These are phyloP conservation scores for Acanthamoeba lugdunensis DNA, from an alignment of 208 protist genomes.

Conservation along the genomic window DNA sequence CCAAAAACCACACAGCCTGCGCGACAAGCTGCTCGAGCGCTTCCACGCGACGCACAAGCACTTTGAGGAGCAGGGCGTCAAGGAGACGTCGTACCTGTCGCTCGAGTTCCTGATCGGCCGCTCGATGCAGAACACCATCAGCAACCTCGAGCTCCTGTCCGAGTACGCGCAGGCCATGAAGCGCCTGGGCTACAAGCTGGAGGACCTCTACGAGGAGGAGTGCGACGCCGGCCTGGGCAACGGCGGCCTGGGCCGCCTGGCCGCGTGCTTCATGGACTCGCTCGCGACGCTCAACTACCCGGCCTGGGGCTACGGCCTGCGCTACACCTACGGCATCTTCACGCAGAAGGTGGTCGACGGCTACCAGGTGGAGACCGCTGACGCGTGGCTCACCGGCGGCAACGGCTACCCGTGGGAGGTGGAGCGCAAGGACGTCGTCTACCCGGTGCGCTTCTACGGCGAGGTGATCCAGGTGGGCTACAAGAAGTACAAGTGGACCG, in stretches of 20 bases:
- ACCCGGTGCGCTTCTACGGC: slow-evolving; percentile 83
- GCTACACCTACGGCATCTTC: slow-evolving; percentile 90
- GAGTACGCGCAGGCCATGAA: slow-evolving; percentile 83
- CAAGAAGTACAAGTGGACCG: slow-evolving; percentile 82
- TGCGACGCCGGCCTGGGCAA: slow-evolving; percentile 89
- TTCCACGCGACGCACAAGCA: slow-evolving; percentile 49
- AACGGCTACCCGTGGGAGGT: slow-evolving; percentile 86
- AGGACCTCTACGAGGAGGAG: slow-evolving; percentile 87
- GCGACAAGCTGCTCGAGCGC: slow-evolving; percentile 44
- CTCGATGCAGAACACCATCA: slow-evolving; percentile 84
- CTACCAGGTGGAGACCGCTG: slow-evolving; percentile 86
- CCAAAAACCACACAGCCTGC: not conserved
- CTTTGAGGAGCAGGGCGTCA: slow-evolving; percentile 78
- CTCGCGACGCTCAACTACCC: slow-evolving; percentile 87
- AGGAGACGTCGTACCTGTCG: slow-evolving; percentile 88
- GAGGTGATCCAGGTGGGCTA: slow-evolving; percentile 67
- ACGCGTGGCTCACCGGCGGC: slow-evolving; percentile 85
- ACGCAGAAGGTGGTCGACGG: slow-evolving; percentile 86
- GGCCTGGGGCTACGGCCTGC: slow-evolving; percentile 87
- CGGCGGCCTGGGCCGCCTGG: slow-evolving; percentile 87
- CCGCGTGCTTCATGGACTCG: slow-evolving; percentile 91
- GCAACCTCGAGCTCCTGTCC: slow-evolving; percentile 83
- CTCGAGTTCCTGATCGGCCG: slow-evolving; percentile 89
- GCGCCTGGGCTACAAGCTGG: slow-evolving; percentile 85
- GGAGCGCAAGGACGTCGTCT: slow-evolving; percentile 82